Conservation (phyloP, 345 rosid species). For the Murraya paniculata region DNA sequence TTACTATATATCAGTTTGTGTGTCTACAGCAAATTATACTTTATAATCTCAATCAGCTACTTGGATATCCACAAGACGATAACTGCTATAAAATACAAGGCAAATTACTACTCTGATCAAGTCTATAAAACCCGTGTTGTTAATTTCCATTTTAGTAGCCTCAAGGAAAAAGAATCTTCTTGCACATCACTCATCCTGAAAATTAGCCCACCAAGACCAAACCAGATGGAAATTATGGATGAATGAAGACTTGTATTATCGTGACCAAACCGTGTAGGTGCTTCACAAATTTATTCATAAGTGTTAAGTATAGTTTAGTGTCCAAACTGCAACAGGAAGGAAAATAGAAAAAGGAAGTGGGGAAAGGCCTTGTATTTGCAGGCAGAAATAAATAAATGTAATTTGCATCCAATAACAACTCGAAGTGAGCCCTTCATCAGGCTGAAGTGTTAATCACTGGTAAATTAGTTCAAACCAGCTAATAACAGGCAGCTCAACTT, state of each 20-base stretch:
- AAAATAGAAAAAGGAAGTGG: background rate
- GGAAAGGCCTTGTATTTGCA: background rate
- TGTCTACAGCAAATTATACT: background rate
- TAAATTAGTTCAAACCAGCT: background rate
- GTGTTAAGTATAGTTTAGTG: background rate
- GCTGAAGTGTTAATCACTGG: background rate
- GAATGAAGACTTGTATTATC: background rate
- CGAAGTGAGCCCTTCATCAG: background rate
- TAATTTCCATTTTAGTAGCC: background rate
- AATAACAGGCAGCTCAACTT: background rate
- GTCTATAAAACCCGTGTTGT: background rate
- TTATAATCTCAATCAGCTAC: background rate
- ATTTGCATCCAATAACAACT: background rate
- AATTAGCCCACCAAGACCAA: background rate
- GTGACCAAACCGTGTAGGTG: background rate
- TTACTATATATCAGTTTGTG: background rate
- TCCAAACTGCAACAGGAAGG: background rate
- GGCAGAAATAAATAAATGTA: background rate
- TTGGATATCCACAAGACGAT: background rate
- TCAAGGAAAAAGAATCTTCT: background rate
- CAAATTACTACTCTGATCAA: background rate
- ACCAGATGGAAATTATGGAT: background rate
- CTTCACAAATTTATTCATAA: background rate
- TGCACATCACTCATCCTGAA: background rate
- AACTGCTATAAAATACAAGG: background rate